Conservation (phyloP, 139 green algal genomes). For the Chlamydomonas schloesseri region DNA sequence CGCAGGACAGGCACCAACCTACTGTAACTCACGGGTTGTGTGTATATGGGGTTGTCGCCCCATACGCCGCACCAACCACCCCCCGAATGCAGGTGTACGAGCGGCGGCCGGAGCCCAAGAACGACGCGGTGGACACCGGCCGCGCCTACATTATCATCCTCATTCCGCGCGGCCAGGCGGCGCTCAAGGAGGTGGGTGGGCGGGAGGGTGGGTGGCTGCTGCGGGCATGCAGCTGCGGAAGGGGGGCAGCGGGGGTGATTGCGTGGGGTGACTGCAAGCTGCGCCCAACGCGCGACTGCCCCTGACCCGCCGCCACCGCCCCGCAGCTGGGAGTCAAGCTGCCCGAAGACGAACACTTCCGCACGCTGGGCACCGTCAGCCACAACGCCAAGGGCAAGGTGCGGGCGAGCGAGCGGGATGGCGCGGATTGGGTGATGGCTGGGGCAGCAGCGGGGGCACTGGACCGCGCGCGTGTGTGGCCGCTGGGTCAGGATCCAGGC, state of each 20-base stretch:
- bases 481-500: too few species aligned
- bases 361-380: constrained; percentile 63
- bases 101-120: constrained; percentile 59
- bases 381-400: constrained; percentile 62
- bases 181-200: constrained; percentile 55
- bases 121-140: constrained; percentile 61
- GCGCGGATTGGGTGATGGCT: not conserved
- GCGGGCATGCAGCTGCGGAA: not conserved
- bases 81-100: constrained; percentile 73
- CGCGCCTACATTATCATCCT: constrained; percentile 74
- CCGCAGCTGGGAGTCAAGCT: constrained; percentile 47
- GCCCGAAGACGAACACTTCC: constrained; percentile 48
- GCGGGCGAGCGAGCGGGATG: not conserved
- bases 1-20: too few species aligned
- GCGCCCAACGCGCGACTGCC: not conserved
- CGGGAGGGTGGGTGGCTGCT: too few species aligned
- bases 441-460: not conserved
- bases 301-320: not conserved
- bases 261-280: too few species aligned
- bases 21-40: too few species aligned
- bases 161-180: constrained; percentile 63
- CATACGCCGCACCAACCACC: too few species aligned
- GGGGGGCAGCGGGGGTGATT: not conserved
- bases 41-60: too few species aligned
- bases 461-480: too few species aligned